Evolutionary conservation across 306 rosid genomes (phyloP).

Genomic region (Ormosia semicastrata): DNA sequence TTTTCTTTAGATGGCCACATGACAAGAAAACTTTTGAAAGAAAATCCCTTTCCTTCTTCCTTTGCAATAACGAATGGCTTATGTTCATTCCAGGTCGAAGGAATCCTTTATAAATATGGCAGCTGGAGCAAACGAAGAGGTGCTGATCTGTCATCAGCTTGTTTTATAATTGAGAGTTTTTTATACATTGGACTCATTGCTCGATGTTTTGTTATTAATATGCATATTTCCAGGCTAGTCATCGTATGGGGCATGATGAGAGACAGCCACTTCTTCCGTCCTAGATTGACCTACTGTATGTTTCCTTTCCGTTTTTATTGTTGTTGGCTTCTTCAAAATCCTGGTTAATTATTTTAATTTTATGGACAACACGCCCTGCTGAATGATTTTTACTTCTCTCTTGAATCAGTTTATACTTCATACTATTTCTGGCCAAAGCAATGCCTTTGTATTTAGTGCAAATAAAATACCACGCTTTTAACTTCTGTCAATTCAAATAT

Average conservation of each 20-base stretch:
- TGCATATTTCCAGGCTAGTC: slow-evolving; percentile 64
- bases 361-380: neutral
- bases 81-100: slow-evolving; percentile 62
- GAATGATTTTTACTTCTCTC: slow-evolving; percentile 10
- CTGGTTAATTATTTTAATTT: neutral
- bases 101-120: slow-evolving; percentile 84
- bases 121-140: slow-evolving; percentile 99
- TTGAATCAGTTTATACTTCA: neutral
- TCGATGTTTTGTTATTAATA: neutral
- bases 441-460: neutral
- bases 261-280: slow-evolving; percentile 92
- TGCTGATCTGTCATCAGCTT: slow-evolving; percentile 27
- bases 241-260: slow-evolving; percentile 72
- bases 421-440: neutral
- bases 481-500: neutral
- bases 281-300: slow-evolving; percentile 50
- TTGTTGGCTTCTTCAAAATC: neutral
- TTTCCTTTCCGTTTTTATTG: neutral
- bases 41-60: neutral
- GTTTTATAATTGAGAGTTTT: neutral
- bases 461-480: neutral
- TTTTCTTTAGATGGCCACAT: neutral
- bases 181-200: neutral
- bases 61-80: slow-evolving; percentile 18
- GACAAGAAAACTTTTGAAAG: neutral